Evolutionary conservation across 805 yeast genomes (phyloP).

Genomic region (Debaryomyces castellii): DNA sequence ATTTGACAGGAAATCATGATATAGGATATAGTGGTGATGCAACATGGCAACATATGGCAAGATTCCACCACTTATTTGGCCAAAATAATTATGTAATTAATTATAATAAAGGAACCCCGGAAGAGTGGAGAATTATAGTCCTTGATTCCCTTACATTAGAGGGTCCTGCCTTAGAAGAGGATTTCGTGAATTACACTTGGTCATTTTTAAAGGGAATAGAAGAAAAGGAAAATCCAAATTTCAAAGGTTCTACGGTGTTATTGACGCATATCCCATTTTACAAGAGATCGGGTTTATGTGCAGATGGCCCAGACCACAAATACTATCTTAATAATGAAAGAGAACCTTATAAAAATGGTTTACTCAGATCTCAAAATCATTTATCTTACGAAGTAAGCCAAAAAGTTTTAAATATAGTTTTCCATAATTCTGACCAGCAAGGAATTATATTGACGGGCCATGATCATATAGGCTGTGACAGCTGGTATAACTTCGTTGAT

Average conservation of each 20-base stretch:
- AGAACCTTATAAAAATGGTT: constrained; percentile 69
- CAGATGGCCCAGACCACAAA: constrained; percentile 72
- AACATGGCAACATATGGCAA: constrained; percentile 83
- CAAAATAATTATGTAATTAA: constrained; percentile 80
- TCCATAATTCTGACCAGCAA: constrained; percentile 56
- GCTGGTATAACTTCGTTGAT: constrained; percentile 49
- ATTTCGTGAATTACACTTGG: constrained; percentile 66
- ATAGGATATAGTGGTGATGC: constrained; percentile 95
- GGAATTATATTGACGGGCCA: constrained; percentile 92
- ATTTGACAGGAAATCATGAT: constrained; percentile 93
- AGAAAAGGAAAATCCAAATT: constrained; percentile 44
- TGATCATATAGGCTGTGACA: constrained; percentile 92
- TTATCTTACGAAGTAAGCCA: constrained; percentile 65
- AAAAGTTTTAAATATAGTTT: constrained; percentile 67
- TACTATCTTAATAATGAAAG: constrained; percentile 50
- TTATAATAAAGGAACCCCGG: constrained; percentile 58
- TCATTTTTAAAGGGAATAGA: constrained; percentile 65
- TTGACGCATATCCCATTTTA: constrained; percentile 89
- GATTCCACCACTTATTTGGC: constrained; percentile 77
- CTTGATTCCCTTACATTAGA: constrained; percentile 81
- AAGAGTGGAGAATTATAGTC: constrained; percentile 88
- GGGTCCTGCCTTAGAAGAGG: constrained; percentile 83
- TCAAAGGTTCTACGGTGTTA: constrained; percentile 76
- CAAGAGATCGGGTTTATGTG: constrained; percentile 78
- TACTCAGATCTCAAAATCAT: constrained; percentile 84